A percentile compares a stretch with the other conserved stretches of the same genome.
These are phyloP conservation scores for Saccharomyces pastorianus DNA, from an alignment of 1,139 yeast genomes.

Conservation along the genomic window DNA sequence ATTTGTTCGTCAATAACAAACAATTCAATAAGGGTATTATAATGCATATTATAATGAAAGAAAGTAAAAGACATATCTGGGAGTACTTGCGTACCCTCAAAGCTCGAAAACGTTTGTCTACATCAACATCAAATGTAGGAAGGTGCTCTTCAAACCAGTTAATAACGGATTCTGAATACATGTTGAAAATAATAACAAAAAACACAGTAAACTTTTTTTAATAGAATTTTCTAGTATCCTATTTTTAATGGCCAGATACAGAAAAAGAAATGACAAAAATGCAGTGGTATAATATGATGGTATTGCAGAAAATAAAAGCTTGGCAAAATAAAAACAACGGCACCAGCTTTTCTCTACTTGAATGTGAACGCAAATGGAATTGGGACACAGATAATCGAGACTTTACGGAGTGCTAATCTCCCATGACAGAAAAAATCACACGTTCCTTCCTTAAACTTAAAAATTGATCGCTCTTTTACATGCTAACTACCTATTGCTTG, in stretches of 20 bases:
- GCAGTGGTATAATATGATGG: neutral
- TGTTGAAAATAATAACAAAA: neutral
- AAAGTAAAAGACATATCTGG: conserved; percentile 7
- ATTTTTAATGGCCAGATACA: neutral
- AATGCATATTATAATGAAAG: conserved; percentile 15
- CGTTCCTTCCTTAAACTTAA: neutral
- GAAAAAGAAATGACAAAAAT: neutral
- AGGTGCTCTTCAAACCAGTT: neutral
- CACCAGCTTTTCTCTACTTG: neutral
- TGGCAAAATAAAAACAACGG: neutral
- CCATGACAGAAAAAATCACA: neutral
- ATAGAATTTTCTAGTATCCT: neutral
- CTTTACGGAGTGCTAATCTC: neutral
- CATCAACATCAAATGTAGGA: conserved; percentile 9
- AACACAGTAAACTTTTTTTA: neutral
- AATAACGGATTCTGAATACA: neutral
- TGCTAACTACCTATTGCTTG: neutral
- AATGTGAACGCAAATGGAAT: neutral
- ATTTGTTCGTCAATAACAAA: conserved; percentile 16
- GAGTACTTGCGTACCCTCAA: conserved; percentile 5
- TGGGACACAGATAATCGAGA: neutral
- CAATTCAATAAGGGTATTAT: conserved; percentile 22
- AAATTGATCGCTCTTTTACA: neutral
- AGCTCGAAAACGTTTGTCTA: conserved; percentile 5
- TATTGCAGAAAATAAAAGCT: neutral